These are phyloP conservation scores for Coleophoma cylindrospora DNA, from an alignment of 2,329 filamentous ascomycete genomes.

Conservation along the genomic window DNA sequence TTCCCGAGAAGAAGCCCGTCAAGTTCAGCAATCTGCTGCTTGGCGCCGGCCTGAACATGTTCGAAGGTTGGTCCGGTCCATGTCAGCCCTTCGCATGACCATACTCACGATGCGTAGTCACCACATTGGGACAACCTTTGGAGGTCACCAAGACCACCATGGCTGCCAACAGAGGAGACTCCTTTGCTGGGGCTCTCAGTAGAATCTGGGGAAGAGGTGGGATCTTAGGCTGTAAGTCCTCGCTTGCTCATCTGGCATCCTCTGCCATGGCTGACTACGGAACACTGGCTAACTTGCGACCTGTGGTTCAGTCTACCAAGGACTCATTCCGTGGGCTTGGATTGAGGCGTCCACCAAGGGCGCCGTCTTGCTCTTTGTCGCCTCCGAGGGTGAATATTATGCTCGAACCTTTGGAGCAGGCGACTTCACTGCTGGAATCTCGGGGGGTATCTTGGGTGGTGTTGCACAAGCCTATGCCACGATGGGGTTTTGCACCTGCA, in stretches of 20 bases:
- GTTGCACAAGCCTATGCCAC: slow-evolving; percentile 97
- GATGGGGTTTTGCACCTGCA: slow-evolving; percentile 99
- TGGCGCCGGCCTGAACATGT: slow-evolving; percentile 28
- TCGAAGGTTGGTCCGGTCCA: slow-evolving; percentile 4
- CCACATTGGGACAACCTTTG: slow-evolving; percentile 68
- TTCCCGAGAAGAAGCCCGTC: slow-evolving; percentile 94
- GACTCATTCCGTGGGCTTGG: slow-evolving; percentile 99
- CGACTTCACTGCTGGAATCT: slow-evolving; percentile 85
- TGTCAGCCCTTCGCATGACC: neutral
- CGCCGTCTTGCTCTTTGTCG: slow-evolving; percentile 97
- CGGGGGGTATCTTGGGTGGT: slow-evolving; percentile 88
- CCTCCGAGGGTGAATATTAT: slow-evolving; percentile 95
- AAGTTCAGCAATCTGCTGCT: slow-evolving; percentile 98
- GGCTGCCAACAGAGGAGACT: slow-evolving; percentile 91
- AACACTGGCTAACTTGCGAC: neutral
- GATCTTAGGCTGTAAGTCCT: slow-evolving; percentile 79
- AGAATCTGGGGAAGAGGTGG: slow-evolving; percentile 94
- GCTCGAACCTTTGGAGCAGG: slow-evolving; percentile 77
- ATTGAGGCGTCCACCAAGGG: slow-evolving; percentile 99
- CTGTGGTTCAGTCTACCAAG: slow-evolving; percentile 81
- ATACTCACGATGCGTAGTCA: slow-evolving; percentile 35
- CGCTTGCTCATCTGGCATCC: neutral
- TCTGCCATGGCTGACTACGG: neutral
- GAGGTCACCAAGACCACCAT: slow-evolving; percentile 99
- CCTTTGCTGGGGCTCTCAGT: slow-evolving; percentile 73